phyloP scores from a whole-genome alignment of 1,284 basidiomycete species.

The Ganoderma sinense region DNA sequence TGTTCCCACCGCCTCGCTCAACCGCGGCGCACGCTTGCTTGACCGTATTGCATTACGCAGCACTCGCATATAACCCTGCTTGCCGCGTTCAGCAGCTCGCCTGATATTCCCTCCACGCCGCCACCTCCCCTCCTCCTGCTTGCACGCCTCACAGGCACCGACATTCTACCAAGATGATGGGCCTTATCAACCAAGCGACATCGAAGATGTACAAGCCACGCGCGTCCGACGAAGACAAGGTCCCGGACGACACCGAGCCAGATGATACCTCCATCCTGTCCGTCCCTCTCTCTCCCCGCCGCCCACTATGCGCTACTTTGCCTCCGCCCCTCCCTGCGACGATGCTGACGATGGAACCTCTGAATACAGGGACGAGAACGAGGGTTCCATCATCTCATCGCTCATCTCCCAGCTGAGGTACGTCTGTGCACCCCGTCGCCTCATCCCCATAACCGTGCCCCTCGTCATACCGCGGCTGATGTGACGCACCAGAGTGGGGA shows the following conservation, averaged over 20 bases:
- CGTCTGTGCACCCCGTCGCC: constrained; percentile 28
- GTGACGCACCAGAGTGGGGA: constrained; percentile 73
- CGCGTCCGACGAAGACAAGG: constrained; percentile 70
- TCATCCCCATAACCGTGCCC: background rate
- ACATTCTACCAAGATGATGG: constrained; percentile 57
- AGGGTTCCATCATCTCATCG: constrained; percentile 81
- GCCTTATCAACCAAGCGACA: constrained; percentile 75
- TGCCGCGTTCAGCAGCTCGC: constrained; percentile 7
- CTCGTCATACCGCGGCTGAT: background rate
- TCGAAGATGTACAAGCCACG: constrained; percentile 60
- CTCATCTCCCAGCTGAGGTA: constrained; percentile 88
- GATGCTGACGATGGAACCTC: constrained; percentile 26
- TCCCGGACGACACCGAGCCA: constrained; percentile 79
- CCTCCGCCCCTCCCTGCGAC: constrained; percentile 31
- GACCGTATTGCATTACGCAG: constrained; percentile 28
- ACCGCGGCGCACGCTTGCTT: background rate
- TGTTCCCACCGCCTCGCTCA: background rate
- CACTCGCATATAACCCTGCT: constrained; percentile 15
- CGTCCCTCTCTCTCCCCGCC: constrained; percentile 44
- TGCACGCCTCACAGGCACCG: constrained; percentile 43
- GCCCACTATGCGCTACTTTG: constrained; percentile 37
- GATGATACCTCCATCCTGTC: constrained; percentile 88
- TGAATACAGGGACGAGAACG: constrained; percentile 70
- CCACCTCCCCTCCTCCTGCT: constrained; percentile 25
- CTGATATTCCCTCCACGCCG: constrained; percentile 33